A percentile compares a stretch with the other conserved stretches of the same genome.
phyloP scores from a whole-genome alignment of 768 basidiomycete genomes.

The Xerocomellus amylosporus region DNA sequence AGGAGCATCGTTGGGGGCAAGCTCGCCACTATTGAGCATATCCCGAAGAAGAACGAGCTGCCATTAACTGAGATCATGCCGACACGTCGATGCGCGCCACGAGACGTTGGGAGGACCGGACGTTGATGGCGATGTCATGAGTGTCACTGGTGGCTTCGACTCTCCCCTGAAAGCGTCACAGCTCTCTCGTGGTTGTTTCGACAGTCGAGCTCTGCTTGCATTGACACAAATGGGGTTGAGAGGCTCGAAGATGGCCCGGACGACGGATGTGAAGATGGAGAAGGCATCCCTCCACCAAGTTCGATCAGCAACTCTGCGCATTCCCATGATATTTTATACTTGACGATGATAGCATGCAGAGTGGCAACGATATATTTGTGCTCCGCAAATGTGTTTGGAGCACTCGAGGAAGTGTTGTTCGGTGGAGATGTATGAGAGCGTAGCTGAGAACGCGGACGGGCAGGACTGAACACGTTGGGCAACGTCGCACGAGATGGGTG shows the following conservation, averaged over 20 bases:
- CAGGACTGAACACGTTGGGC: conserved; percentile 46
- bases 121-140: conserved; percentile 24
- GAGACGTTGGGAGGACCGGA: conserved; percentile 35
- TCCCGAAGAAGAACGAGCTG: conserved; percentile 76
- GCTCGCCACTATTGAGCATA: conserved; percentile 61
- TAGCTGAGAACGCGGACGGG: conserved; percentile 45
- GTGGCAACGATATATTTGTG: conserved; percentile 57
- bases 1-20: conserved; percentile 21
- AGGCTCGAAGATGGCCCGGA: conserved; percentile 33
- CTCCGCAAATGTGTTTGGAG: conserved; percentile 22
- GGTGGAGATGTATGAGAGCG: conserved; percentile 57
- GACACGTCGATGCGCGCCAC: conserved; percentile 80
- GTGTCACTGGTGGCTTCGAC: conserved; percentile 36
- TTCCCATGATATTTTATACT: conserved; percentile 86
- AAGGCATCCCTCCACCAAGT: conserved; percentile 61
- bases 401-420: conserved; percentile 7
- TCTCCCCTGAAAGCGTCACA: conserved; percentile 65
- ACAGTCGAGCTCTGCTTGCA: conserved; percentile 28
- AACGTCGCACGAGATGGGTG: conserved; percentile 45
- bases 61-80: conserved; percentile 79
- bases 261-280: conserved; percentile 22
- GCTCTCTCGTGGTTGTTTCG: conserved; percentile 60
- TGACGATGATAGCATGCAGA: conserved; percentile 64
- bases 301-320: conserved; percentile 87
- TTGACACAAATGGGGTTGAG: conserved; percentile 36